Percentiles rank a stretch among this genome's conserved stretches.
Evolutionary conservation across 2,329 filamentous ascomycete genomes (phyloP).

Genomic region (Chaetomium olivaceum): DNA sequence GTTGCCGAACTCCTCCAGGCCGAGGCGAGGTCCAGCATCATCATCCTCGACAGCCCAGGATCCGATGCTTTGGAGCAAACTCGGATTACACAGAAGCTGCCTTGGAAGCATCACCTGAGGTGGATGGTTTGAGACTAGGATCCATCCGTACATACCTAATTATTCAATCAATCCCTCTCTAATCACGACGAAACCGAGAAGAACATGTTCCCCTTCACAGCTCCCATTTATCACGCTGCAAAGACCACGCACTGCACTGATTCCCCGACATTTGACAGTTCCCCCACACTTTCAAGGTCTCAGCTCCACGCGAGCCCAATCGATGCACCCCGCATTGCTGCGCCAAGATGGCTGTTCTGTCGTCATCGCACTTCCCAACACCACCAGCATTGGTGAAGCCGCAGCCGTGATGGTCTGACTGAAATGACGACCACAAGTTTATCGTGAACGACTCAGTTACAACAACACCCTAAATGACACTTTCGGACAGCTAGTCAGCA

Average conservation of each 20-base stretch:
- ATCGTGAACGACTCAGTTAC: conserved; percentile 23
- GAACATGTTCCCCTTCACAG: neutral
- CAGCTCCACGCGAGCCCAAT: conserved; percentile 13
- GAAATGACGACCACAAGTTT: neutral
- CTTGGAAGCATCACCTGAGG: neutral
- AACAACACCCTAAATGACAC: conserved; percentile 9
- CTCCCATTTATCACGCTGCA: no score
- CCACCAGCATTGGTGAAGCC: neutral
- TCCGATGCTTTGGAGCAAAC: conserved; percentile 22
- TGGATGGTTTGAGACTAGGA: neutral
- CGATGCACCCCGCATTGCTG: conserved; percentile 15
- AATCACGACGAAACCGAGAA: neutral
- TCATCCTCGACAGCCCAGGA: conserved; percentile 4
- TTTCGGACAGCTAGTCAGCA: neutral
- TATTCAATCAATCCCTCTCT: neutral
- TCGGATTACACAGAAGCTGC: neutral
- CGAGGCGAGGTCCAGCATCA: conserved; percentile 6
- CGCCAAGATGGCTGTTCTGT: conserved; percentile 18
- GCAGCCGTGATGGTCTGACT: conserved; percentile 5
- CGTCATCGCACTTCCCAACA: conserved; percentile 20
- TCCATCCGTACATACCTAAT: no score
- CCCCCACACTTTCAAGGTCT: conserved; percentile 19
- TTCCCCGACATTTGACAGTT: conserved; percentile 3
- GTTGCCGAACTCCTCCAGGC: neutral
- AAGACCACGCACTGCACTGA: neutral